Base-by-base conservation (phyloP, 345 rosid species). In the Orychophragmus violaceus region DNA sequence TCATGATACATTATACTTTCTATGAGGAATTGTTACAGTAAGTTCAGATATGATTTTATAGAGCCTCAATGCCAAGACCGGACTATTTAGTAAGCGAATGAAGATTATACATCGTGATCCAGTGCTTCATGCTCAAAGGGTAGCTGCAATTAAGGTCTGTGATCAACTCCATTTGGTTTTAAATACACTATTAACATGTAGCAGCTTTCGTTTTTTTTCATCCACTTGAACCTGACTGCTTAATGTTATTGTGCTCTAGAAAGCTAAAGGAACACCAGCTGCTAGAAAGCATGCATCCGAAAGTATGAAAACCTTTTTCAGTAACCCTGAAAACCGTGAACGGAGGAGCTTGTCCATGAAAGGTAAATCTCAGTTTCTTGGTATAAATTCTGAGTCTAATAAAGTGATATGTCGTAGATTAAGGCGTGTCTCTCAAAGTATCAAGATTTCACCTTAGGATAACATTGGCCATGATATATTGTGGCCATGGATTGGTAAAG, bases 51-150 rank as follows among this genome's bases (percentile, higher is more conserved):
- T 82, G 78, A 71, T 74, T 72, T 76, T 78, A 74, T 84, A 93
- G 97, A 84, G 87, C 81, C 94, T 93, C 25, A 93, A 93, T 79
- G 98, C 95, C 62, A 89, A 87, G 81, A 93, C 97, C 41, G 98
- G 97, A 71, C 75, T 90, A 23, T 85, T 93, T 76, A 90, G 88
- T 62, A 93, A 87, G 44, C 82, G 94, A 65, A 93, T 93, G 97
- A 87, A 86, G 84, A 80, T 92, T 42, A 86, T 90, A 68, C 98
- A 93, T 70, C 71, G 87, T 29, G 84, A 93, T 78, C 96, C 96
- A 1, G 81, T 45, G 27, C 97, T 89, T 74, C 93, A 75, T 62
- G 98, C 97, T 8, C 91, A 89, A 66, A 79, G 97, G 69, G 88
- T 86, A 68, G 95, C 97, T 82, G 89, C 97, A 10, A 93, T 93